Evolutionary conservation across 2,329 filamentous ascomycete genomes (phyloP), one percentile per base, ranked within the genome.

Genomic region (Exophiala bonariae): DNA sequence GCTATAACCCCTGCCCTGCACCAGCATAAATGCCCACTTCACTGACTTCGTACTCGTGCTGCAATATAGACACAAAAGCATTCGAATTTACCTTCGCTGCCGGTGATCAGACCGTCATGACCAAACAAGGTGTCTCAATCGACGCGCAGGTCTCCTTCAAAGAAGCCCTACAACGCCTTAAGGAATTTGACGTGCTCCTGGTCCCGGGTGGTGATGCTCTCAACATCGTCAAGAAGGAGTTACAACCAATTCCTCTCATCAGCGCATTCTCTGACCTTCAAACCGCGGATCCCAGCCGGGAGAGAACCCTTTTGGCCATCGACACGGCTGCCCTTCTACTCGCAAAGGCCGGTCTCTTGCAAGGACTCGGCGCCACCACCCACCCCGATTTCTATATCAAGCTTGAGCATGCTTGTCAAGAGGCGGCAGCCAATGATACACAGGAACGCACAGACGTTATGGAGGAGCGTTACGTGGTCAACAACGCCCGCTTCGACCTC

Each of bases 401-500:
- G 57, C 82, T 95, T 63, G 89, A 93, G 76, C 90, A 83, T 60
- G 71, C 90, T 58, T 90, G 86, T 76, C 87, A 86, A 66, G 83
- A 88, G 56, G 81, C 83, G 38, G 80, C 86, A 36, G 80, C 81
- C 48, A 77, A 82, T 54, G 82, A 87, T 66, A 75, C 86, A 57
- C 79, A 82, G 47, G 85, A 90, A 73, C 84, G 87, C 63, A 89
- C 87, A 60, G 87, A 93, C 63, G 86, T 93, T 55, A 79, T 92
- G 62, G 87, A 93, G 63, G 78, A 79, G 63, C 80, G 88, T 63
- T 95, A 93, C 65, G 88, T 95, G 16, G 89, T 95, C 66, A 95
- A 95, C 77, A 93, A 95, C 71, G 83, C 90, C 50, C 86, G 89
- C 59, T 95, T 92, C 67, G 88, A 93, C 60, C 75, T 93, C 34